Evolutionary conservation across 2,329 filamentous ascomycete genomes (phyloP).

Genomic region (Aquanectria penicillioides): DNA sequence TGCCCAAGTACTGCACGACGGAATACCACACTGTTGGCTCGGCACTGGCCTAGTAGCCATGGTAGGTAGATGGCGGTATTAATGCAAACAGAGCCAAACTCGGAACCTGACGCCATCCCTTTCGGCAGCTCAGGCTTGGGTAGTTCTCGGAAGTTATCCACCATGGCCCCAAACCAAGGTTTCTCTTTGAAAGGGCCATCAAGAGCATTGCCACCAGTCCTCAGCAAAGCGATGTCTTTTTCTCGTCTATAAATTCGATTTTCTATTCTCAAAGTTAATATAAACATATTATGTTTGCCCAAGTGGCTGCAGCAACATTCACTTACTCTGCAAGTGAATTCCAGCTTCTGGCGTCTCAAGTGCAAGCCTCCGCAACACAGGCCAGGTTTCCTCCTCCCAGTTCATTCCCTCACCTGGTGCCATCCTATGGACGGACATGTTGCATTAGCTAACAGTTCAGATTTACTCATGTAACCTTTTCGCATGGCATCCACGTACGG

Average conservation of each 20-base stretch:
- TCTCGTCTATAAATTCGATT: slow-evolving; percentile 55
- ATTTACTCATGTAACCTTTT: too few relatives aligned
- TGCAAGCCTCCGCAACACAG: slow-evolving; percentile 66
- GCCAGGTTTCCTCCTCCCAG: slow-evolving; percentile 73
- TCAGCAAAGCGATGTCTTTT: slow-evolving; percentile 63
- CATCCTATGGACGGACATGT: slow-evolving; percentile 48
- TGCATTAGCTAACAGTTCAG: too few relatives aligned
- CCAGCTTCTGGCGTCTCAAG: slow-evolving; percentile 77
- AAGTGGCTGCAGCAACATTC: not conserved
- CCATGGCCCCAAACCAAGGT: slow-evolving; percentile 77
- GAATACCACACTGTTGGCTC: slow-evolving; percentile 67
- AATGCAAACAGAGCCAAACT: slow-evolving; percentile 78
- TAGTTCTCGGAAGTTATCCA: slow-evolving; percentile 75
- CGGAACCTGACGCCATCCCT: slow-evolving; percentile 74
- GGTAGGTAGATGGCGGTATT: slow-evolving; percentile 78
- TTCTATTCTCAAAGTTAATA: not conserved
- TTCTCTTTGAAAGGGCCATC: slow-evolving; percentile 68
- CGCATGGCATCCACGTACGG: slow-evolving; percentile 72
- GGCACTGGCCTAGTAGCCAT: slow-evolving; percentile 74
- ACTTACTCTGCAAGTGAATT: slow-evolving; percentile 76
- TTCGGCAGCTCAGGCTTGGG: slow-evolving; percentile 64
- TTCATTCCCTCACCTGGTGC: slow-evolving; percentile 49
- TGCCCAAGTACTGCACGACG: slow-evolving; percentile 64
- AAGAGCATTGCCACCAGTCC: slow-evolving; percentile 48
- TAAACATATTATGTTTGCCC: not conserved